Conservation (phyloP, 768 basidiomycete species). For the Mrakia gelida region DNA sequence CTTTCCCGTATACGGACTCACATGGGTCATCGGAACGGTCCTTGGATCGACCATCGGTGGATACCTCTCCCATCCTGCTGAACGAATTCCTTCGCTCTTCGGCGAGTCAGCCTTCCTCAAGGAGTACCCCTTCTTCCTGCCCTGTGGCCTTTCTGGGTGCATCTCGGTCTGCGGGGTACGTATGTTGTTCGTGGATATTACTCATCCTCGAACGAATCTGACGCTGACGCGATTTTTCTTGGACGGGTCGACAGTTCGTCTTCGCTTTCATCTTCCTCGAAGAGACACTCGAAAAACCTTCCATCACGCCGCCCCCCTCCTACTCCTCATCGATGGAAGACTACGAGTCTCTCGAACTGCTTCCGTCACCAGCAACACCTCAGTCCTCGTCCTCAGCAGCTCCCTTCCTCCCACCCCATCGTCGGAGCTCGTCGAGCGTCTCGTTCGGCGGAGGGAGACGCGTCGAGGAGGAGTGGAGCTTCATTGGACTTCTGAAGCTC, state of each 20-base stretch:
- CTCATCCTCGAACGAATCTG: background rate
- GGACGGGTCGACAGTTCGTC: conserved; percentile 1
- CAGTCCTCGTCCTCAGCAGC: background rate
- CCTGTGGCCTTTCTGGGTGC: background rate
- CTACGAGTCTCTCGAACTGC: conserved; percentile 16
- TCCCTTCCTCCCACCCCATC: background rate
- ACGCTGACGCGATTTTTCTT: background rate
- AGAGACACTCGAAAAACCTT: conserved; percentile 8
- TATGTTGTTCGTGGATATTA: background rate
- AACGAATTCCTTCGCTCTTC: conserved; percentile 18
- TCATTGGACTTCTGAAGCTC: background rate
- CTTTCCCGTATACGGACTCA: conserved; percentile 24
- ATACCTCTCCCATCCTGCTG: conserved; percentile 21
- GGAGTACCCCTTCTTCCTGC: conserved; percentile 24
- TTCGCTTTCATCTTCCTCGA: conserved; percentile 23
- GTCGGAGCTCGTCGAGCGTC: background rate
- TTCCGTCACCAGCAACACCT: background rate
- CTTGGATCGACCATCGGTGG: conserved; percentile 23
- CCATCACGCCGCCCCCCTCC: background rate
- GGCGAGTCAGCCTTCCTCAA: conserved; percentile 12
- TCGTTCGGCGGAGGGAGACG: background rate
- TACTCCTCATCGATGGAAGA: background rate
- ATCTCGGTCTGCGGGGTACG: background rate
- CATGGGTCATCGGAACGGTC: conserved; percentile 16
- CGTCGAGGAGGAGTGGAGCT: conserved; percentile 1